Evolutionary conservation across 2,329 filamentous ascomycete genomes (phyloP), one percentile per base, ranked within the genome.

Genomic region (Rhinocladiella similis): DNA sequence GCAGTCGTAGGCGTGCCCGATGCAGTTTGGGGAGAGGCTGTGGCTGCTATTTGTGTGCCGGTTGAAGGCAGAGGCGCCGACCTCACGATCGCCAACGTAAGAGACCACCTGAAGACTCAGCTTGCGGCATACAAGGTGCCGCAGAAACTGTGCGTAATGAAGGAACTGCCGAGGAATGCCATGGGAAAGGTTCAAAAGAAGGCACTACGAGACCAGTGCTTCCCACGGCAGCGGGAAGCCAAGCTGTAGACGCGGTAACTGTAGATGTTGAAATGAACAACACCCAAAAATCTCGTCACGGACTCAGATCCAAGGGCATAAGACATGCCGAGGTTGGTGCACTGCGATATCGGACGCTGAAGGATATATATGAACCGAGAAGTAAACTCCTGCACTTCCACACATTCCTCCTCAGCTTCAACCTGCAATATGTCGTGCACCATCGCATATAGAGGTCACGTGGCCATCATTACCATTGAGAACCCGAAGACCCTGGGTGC

Each of bases 401-500:
- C 22, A 25, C 4, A 25, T 7, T 33, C 29, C 10, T 33, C 29
- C 10, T 6, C 10, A 33, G 10, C 29, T 33, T 33, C 29, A 33
- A 9, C 29, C 70, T 73, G 55, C 70, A 68, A 56, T 69, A 33
- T 33, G 29, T 33, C 29, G 3, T 33, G 29, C 29, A 33, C 29
- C 29, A 33, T 33, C 29, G 18, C 67, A 12, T 70, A 13, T 69
- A 49, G 79, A 65, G 87, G 83, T 71, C 85, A 85, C 56, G 76
- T 91, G 62, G 90, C 92, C 68, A 83, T 92, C 68, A 86, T 97
- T 72, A 96, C 90, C 16, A 86, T 97, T 69, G 87, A 92, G 74
- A 87, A 90, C 50, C 83, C 87, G 49, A 82, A 85, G 69, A 97
- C 96, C 77, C 89, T 97, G 72, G 94, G 94, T 72, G 90, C 93